A percentile compares a stretch with the other conserved stretches of the same genome.
phyloP scores from a whole-genome alignment of 1,284 basidiomycete genomes.

The Cystobasidium sp. region DNA sequence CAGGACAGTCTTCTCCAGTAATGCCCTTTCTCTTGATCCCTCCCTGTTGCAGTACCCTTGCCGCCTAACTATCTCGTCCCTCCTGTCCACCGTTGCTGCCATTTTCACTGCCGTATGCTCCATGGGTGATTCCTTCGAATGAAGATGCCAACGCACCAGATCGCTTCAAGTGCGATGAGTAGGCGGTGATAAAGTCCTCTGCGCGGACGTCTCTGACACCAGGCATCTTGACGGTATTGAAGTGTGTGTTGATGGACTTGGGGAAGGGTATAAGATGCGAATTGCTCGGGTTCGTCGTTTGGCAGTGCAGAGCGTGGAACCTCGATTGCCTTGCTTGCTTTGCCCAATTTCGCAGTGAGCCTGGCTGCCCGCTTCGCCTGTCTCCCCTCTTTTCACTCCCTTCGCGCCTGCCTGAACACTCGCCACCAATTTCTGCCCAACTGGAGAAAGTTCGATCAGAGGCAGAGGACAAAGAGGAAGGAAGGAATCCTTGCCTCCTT shows the following conservation, averaged over 20 bases:
- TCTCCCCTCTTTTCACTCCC: background rate
- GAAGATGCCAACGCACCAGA: conserved; percentile 62
- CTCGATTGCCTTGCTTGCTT: background rate
- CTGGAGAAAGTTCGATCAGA: conserved; percentile 2
- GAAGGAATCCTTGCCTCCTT: background rate
- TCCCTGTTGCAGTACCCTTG: no score
- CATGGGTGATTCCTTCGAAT: no score
- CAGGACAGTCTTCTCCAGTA: background rate
- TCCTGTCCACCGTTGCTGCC: background rate
- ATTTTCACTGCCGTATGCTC: background rate
- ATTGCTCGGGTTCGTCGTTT: no score
- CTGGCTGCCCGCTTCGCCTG: background rate
- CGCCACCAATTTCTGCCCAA: conserved; percentile 14
- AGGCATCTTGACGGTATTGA: conserved; percentile 27
- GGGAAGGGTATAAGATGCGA: background rate
- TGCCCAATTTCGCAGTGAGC: background rate
- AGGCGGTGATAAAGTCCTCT: conserved; percentile 87
- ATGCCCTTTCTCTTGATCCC: no score
- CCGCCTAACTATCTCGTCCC: no score
- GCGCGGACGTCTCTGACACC: conserved; percentile 63
- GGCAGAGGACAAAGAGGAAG: background rate
- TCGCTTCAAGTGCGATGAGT: conserved; percentile 91
- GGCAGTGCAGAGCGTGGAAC: no score
- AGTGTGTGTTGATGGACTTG: background rate
- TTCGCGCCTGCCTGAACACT: background rate